Evolutionary conservation across 331 rosid genomes (phyloP).

Genomic region (Saraca asoca): DNA sequence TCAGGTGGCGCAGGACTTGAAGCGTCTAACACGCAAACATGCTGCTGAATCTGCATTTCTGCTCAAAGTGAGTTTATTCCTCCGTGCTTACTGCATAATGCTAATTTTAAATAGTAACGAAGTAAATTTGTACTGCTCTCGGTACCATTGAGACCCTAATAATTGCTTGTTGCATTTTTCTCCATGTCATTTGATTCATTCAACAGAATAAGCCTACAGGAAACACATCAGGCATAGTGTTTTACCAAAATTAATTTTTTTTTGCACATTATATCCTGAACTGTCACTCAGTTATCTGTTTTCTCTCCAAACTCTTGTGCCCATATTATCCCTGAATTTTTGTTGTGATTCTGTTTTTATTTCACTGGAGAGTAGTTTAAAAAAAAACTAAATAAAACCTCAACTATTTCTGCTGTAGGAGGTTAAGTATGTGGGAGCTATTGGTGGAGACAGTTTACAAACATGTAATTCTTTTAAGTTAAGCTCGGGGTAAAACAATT

Average conservation of each 20-base stretch:
- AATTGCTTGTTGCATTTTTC: not conserved
- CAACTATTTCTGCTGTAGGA: not conserved
- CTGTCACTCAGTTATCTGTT: not conserved
- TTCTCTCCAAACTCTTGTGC: not conserved
- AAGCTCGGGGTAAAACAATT: not conserved
- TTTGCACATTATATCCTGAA: constrained; percentile 21
- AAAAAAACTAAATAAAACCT: not conserved
- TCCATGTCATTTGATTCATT: not conserved
- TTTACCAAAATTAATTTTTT: constrained; percentile 10
- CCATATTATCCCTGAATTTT: not conserved
- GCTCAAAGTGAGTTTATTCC: constrained; percentile 48
- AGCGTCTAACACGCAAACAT: constrained; percentile 55
- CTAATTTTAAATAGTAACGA: not conserved
- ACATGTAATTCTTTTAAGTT: constrained; percentile 8
- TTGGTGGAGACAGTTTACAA: not conserved
- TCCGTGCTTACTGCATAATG: not conserved
- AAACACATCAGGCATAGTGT: constrained; percentile 12
- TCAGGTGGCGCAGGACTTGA: constrained; percentile 52
- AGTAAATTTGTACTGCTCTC: not conserved
- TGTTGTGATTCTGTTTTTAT: constrained; percentile 2
- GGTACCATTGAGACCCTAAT: constrained; percentile 1
- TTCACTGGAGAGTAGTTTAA: constrained; percentile 4
- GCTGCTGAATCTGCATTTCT: constrained; percentile 54
- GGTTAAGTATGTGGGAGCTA: constrained; percentile 15
- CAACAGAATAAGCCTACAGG: not conserved